Evolutionary conservation across 495 filamentous ascomycete species (phyloP).

Genomic region (Aspergillus carlsbadensis): DNA sequence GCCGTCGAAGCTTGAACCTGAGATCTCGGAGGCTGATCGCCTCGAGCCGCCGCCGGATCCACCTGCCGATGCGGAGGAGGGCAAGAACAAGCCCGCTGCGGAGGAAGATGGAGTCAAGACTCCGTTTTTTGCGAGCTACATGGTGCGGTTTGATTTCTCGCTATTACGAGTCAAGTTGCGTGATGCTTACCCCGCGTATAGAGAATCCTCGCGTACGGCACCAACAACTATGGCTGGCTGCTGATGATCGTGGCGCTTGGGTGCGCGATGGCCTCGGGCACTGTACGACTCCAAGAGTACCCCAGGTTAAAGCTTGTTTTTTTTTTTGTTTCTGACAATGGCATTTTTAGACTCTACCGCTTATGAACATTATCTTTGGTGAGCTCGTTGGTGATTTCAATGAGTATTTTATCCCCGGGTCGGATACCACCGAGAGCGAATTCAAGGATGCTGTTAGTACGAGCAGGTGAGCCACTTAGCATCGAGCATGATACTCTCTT

Average conservation of each 20-base stretch:
- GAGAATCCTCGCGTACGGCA: slow-evolving; percentile 13
- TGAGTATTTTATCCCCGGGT: slow-evolving; percentile 26
- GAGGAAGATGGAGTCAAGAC: neutral
- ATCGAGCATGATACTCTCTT: too few relatives aligned
- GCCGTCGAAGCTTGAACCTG: too few relatives aligned
- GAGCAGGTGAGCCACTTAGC: too few relatives aligned
- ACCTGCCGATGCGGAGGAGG: neutral
- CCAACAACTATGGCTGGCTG: neutral
- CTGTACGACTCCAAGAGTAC: slow-evolving; percentile 25
- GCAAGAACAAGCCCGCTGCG: neutral
- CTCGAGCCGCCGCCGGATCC: too few relatives aligned
- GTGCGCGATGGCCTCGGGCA: slow-evolving; percentile 66
- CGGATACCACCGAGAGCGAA: slow-evolving; percentile 17
- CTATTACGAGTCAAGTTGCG: neutral
- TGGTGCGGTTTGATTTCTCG: neutral
- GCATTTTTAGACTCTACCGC: slow-evolving; percentile 30
- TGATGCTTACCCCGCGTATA: neutral
- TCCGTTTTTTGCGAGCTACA: slow-evolving; percentile 4
- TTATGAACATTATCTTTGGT: slow-evolving; percentile 51
- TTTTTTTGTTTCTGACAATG: neutral
- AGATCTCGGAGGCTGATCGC: too few relatives aligned
- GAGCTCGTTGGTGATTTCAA: slow-evolving; percentile 41
- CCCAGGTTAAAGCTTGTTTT: too few relatives aligned
- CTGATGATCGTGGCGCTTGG: slow-evolving; percentile 29
- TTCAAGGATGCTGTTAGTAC: slow-evolving; percentile 32